Evolutionary conservation across 768 basidiomycete genomes (phyloP).

Genomic region (Mrakia frigida): DNA sequence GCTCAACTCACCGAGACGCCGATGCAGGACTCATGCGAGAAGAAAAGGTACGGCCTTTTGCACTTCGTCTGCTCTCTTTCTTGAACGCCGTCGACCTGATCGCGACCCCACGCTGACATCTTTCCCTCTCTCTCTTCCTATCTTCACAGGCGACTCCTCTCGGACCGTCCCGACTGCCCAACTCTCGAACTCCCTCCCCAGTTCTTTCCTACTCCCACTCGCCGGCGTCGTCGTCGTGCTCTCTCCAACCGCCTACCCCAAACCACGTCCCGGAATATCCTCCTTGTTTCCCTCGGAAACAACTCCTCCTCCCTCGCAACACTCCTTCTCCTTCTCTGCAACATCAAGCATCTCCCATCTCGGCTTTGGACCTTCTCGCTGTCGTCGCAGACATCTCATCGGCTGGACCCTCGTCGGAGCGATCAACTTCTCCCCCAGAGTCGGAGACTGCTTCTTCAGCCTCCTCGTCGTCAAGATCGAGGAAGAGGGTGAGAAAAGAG

Average conservation of each 20-base stretch:
- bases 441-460: background rate
- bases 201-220: background rate
- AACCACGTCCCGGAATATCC: background rate
- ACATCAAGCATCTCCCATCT: background rate
- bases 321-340: background rate
- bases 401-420: background rate
- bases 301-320: background rate
- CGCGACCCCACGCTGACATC: background rate
- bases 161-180: background rate
- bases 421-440: background rate
- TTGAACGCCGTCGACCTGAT: background rate
- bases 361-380: background rate
- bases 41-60: background rate
- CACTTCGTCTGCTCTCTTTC: background rate
- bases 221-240: background rate
- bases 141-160: background rate
- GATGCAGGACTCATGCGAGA: background rate
- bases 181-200: constrained; percentile 2
- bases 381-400: background rate
- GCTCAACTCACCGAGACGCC: background rate
- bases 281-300: background rate
- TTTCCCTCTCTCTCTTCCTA: background rate
- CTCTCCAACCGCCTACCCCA: background rate
- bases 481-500: background rate
- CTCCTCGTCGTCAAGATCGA: background rate